These are phyloP conservation scores for Amesomyces nigricolor DNA, from an alignment of 2,329 filamentous ascomycete genomes.

Conservation along the genomic window DNA sequence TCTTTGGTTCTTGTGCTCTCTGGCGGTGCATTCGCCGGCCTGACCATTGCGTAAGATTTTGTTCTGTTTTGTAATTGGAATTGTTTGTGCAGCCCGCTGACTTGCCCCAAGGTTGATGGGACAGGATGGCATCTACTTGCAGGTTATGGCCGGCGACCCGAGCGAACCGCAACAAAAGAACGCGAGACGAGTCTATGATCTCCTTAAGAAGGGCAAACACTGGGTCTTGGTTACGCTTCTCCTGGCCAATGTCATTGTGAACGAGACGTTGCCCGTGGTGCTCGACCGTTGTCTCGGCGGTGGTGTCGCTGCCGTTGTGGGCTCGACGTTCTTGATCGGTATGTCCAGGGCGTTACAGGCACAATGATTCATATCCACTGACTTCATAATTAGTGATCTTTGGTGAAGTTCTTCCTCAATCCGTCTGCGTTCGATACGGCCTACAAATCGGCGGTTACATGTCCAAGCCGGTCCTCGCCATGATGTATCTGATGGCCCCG, in stretches of 20 bases:
- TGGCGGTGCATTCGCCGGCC: slow-evolving; percentile 87
- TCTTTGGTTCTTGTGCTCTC: slow-evolving; percentile 77
- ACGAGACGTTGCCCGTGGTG: slow-evolving; percentile 92
- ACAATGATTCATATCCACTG: too few species aligned
- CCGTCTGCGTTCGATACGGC: slow-evolving; percentile 91
- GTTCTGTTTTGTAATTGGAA: background rate
- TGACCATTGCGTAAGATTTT: slow-evolving; percentile 73
- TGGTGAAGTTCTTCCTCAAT: slow-evolving; percentile 93
- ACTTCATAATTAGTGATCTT: too few species aligned
- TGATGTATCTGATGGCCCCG: slow-evolving; percentile 91
- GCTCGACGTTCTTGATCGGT: slow-evolving; percentile 92
- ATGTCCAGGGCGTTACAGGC: too few species aligned
- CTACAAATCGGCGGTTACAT: slow-evolving; percentile 92
- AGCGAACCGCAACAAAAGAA: slow-evolving; percentile 82
- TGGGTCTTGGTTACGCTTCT: slow-evolving; percentile 96
- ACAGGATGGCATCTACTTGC: slow-evolving; percentile 92
- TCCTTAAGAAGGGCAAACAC: slow-evolving; percentile 87
- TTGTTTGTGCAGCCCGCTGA: slow-evolving; percentile 7
- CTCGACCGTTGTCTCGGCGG: slow-evolving; percentile 90
- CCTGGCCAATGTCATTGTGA: slow-evolving; percentile 94
- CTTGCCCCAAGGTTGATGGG: slow-evolving; percentile 47
- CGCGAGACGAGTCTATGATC: slow-evolving; percentile 70
- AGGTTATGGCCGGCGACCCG: slow-evolving; percentile 83
- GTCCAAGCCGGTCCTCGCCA: slow-evolving; percentile 74
- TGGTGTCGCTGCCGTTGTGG: slow-evolving; percentile 88